Base-by-base conservation (phyloP, 2,329 filamentous ascomycete genomes). In the Cephalotrichum gorgonifer region DNA sequence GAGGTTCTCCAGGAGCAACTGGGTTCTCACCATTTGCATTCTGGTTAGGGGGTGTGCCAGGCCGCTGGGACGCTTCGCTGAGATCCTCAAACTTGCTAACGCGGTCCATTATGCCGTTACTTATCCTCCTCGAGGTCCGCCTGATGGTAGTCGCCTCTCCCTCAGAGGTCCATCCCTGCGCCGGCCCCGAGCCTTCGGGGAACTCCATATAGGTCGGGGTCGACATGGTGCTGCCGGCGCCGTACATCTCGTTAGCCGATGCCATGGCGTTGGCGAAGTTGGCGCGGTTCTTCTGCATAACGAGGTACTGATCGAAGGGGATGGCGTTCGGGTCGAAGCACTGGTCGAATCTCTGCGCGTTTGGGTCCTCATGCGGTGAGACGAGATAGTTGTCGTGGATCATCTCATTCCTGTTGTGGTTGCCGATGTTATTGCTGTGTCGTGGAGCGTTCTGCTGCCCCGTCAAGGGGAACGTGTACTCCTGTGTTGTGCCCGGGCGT, bases 401-500 rank as follows among this genome's bases (percentile, higher is more conserved):
- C 67, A 68, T 70, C 53, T 62, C 60, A 54, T 60, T 61, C 23
- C 50, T 27, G 22, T 39, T 50, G 44, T 12, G 50, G 60, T 53
- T 52, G 64, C 56, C 56, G 63, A n/a, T n/a, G n/a, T n/a, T n/a
- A n/a, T n/a, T n/a, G n/a, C n/a, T n/a, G n/a, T n/a, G n/a, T n/a
- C n/a, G n/a, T n/a, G n/a, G n/a, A n/a, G n/a, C n/a, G n/a, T n/a
- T n/a, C n/a, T 53, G 52, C 59, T 39, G 35, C 55, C 54, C 57
- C 56, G 52, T 62, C 56, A 41, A 56, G 35, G 47, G 52, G 50
- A 47, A 61, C 51, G 62, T 58, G 28, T 30, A 48, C 17, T 33
- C 48, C n/a, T 17, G 35, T 20, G 17, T 9, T 51, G 64, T 75
- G 78, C 85, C 83, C 80, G 85, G 85, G 81, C 86, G 82, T 79